Base-by-base conservation (phyloP, 768 basidiomycete species). In the Boletus reticuloceps region DNA sequence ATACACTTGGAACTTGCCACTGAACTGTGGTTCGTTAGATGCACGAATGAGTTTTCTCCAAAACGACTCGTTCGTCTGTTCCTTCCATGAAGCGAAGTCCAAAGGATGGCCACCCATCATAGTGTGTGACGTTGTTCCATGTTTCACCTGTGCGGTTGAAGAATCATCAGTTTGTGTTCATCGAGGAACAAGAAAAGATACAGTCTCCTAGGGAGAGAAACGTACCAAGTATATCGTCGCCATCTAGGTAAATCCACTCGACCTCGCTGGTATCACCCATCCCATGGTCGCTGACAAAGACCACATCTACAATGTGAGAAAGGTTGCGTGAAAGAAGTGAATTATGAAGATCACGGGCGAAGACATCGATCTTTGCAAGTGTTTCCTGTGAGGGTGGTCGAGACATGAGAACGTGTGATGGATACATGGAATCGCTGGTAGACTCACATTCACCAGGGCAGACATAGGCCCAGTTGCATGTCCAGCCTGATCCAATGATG, bases 271-370 rank as follows among this genome's bases (percentile, higher is more conserved):
- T 96, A 67, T 91, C 89, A 1, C 84, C 87, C 90, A 93, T 94
- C n/a, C 91, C 92, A 62, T 93, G 89, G 66, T 92, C 91, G 58
- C 87, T 89, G 59, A 97, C 93, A 62, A 95, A 94, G 22, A 96
- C 80, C 32, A 96, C 78, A 67, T 97, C 91, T 13, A 94, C 86
- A 19, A 95, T 89, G 44, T 88, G 81, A 2, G 83, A 85, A 25
- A 96, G 78, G 64, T 94, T 92, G 7, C 94, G 83, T 5, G 76
- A 76, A 45, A 76, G 76, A 36, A 97, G 74, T 1, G 81, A 79
- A 14, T 74, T 71, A 50, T 89, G 85, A 11, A 97, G 72, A 52
- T 86, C 75, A 53, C 78, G 82, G 4, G 91, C 87, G 61, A 96
- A 94, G 17, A 65, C 63, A 63, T 97, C 94, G 6, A 94, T 82